Percentiles rank a stretch among this genome's conserved stretches.
phyloP scores from a whole-genome alignment of 495 filamentous ascomycete genomes.

The Hypoxylon cercidicola region DNA sequence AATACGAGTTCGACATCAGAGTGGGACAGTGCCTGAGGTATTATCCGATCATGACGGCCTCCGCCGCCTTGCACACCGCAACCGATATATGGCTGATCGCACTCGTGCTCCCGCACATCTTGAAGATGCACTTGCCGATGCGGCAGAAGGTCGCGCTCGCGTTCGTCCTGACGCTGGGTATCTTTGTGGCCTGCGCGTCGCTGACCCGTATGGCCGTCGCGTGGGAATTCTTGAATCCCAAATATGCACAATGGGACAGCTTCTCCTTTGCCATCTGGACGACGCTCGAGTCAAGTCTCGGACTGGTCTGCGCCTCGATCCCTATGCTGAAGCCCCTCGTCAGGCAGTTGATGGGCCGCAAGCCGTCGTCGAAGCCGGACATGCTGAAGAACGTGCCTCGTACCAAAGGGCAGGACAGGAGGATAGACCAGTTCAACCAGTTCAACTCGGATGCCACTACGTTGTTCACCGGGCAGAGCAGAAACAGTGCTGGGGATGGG shows the following conservation, averaged over 20 bases:
- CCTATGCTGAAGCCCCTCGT: conserved; percentile 41
- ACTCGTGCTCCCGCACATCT: conserved; percentile 50
- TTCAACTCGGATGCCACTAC: conserved; percentile 35
- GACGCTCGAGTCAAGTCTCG: conserved; percentile 38
- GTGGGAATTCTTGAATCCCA: conserved; percentile 40
- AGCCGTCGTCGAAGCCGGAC: conserved; percentile 40
- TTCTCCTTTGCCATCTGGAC: conserved; percentile 42
- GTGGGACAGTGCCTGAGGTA: conserved; percentile 48
- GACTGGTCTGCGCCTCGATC: conserved; percentile 38
- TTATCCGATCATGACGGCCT: conserved; percentile 48
- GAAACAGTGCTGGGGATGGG: background rate
- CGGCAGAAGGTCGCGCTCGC: conserved; percentile 48
- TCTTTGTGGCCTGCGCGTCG: conserved; percentile 51
- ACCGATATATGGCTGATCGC: conserved; percentile 51
- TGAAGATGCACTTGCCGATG: conserved; percentile 46
- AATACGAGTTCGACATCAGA: conserved; percentile 41
- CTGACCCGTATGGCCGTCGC: conserved; percentile 46
- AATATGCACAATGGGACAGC: conserved; percentile 41
- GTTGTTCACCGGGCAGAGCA: conserved; percentile 17
- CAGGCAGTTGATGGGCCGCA: conserved; percentile 37
- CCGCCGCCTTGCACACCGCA: conserved; percentile 47
- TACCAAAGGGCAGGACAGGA: conserved; percentile 10
- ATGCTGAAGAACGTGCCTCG: conserved; percentile 31
- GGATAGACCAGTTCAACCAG: conserved; percentile 14
- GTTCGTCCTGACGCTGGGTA: conserved; percentile 48